Conservation (phyloP, 305 asterid genomes). For the Salvia sclarea region DNA sequence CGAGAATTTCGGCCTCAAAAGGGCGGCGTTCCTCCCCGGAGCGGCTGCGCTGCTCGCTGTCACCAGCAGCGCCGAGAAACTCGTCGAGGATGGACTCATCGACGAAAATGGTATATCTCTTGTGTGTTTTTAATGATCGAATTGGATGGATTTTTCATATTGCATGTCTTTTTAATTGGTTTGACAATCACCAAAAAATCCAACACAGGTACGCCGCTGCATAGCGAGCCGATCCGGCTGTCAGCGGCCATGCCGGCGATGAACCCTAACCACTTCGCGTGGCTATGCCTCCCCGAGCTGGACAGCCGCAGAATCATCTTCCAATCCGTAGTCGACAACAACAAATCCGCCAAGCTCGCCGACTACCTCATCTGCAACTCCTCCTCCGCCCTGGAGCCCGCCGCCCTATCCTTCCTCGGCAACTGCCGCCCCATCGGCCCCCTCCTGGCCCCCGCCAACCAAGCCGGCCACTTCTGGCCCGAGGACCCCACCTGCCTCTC, state of each 20-base stretch:
- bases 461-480: constrained; percentile 55
- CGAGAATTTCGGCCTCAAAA: neutral
- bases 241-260: constrained; percentile 50
- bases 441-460: constrained; percentile 47
- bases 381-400: constrained; percentile 52
- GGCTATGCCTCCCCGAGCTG: constrained; percentile 44
- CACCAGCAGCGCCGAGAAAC: constrained; percentile 28
- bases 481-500: constrained; percentile 50
- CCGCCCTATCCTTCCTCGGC: constrained; percentile 37
- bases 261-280: constrained; percentile 39
- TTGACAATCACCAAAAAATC: no score
- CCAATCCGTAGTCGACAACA: constrained; percentile 26
- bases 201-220: constrained; percentile 49
- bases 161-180: no score
- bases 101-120: constrained; percentile 44
- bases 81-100: constrained; percentile 51
- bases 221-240: constrained; percentile 41
- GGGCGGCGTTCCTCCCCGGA: constrained; percentile 49
- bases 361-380: constrained; percentile 60
- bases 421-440: constrained; percentile 57
- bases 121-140: no score
- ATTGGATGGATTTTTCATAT: no score
- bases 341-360: constrained; percentile 35
- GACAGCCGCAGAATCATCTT: constrained; percentile 30
- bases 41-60: constrained; percentile 46